Evolutionary conservation across 108 stramenopile genomes (phyloP), one percentile per base, ranked within the genome.

Genomic region (Cylindrotheca fusiformis): DNA sequence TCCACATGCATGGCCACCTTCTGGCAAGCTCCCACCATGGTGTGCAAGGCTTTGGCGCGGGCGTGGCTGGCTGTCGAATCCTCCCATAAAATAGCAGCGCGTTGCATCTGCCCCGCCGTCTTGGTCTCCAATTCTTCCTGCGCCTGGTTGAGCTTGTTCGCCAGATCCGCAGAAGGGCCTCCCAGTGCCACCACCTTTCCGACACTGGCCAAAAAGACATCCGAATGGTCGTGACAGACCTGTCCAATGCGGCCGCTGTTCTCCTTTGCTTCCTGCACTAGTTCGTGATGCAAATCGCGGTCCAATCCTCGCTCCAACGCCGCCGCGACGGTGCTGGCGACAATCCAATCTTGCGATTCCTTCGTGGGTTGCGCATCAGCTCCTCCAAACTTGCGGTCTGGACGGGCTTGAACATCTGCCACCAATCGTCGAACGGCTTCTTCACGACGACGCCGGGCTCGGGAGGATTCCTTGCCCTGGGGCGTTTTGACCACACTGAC

Each of bases 171-270:
- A 28, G 86, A 80, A 0, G 90, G 85, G 14, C 71, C 79, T 2
- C 87, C 93, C 68, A 94, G 52, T 27, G 86, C 90, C 10, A 91
- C 93, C 19, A 94, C 90, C 53, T 78, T 81, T n/a, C 85, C 86
- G 6, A 91, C 93, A 52, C 72, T 75, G 2, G 77, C 80, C 57
- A 94, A 68, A 67, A 94, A 94, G 30, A 85, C 90, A 52, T 94
- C 90, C 20, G 82, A 81, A 52, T 94, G 87, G 70, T 94, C 93
- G 59, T 94, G 93, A 74, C 93, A 94, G 45, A 94, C 77, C 67
- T 86, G 86, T 29, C 79, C 67, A 55, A 94, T 94, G 2, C 72
- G 66, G 0, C 67, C 69, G 2, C 77, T 52, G 18, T 88, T 84
- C 49, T 87, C 86, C 29, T 89, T 89, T 26, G 77, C 84, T 71